Evolutionary conservation across 148 eudicot species (phyloP).

Genomic region (Diospyros lotus): DNA sequence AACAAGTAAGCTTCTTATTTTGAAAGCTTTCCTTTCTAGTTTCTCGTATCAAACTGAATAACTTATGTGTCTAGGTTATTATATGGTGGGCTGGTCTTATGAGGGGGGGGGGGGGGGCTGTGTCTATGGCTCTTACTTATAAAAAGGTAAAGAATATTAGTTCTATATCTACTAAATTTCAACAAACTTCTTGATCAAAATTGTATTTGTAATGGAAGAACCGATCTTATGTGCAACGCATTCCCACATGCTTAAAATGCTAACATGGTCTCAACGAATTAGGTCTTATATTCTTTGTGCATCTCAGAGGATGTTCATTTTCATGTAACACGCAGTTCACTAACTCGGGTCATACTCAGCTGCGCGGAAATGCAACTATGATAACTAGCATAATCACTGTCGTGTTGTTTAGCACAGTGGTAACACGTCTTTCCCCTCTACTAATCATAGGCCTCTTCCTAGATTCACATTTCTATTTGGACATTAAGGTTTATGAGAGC

Average conservation of each 20-base stretch:
- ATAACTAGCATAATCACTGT: conserved; percentile 71
- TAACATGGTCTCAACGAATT: too few species aligned
- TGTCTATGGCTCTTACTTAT: conserved; percentile 95
- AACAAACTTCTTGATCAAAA: too few species aligned
- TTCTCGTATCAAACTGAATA: too few species aligned
- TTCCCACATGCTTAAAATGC: too few species aligned
- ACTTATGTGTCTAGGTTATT: conserved; percentile 58
- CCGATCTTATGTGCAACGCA: too few species aligned
- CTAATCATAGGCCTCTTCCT: too few species aligned
- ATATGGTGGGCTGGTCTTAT: conserved; percentile 99
- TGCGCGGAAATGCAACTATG: conserved; percentile 67
- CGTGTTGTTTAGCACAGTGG: conserved; percentile 76
- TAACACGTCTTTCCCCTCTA: conserved; percentile 23
- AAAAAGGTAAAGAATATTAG: conserved; percentile 52
- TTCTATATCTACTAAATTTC: neutral
- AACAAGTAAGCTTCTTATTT: conserved; percentile 40
- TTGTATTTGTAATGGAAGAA: too few species aligned
- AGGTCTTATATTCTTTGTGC: neutral
- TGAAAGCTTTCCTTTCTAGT: too few species aligned
- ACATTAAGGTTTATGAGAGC: too few species aligned
- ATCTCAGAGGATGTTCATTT: neutral
- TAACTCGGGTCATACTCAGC: conserved; percentile 61
- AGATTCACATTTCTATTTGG: too few species aligned
- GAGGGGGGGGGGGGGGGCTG: conserved; percentile 99
- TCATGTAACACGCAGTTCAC: conserved; percentile 53